These are phyloP conservation scores for Leccinellum luteum DNA, from an alignment of 768 basidiomycete species.

Conservation along the genomic window DNA sequence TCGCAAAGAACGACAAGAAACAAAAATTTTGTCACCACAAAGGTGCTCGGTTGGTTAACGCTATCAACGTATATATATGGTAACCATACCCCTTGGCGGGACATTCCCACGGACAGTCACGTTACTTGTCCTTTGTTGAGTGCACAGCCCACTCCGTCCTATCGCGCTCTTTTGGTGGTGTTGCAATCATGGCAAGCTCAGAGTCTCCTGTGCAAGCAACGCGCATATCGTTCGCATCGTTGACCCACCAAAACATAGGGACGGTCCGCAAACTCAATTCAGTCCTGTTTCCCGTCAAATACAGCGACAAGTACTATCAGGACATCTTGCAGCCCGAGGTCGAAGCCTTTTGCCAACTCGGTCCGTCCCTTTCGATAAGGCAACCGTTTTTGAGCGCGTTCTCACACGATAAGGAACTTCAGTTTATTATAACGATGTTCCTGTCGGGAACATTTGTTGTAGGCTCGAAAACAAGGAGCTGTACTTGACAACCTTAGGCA, in stretches of 20 bases:
- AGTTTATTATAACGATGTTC: slow-evolving; percentile 95
- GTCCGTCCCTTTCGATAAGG: slow-evolving; percentile 46
- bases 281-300: slow-evolving; percentile 86
- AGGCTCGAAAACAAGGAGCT: slow-evolving; percentile 63
- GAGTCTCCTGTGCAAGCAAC: slow-evolving; percentile 17
- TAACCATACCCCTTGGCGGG: not conserved
- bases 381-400: slow-evolving; percentile 12
- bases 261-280: slow-evolving; percentile 60
- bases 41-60: not conserved
- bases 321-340: slow-evolving; percentile 74
- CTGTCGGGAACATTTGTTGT: slow-evolving; percentile 86
- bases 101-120: slow-evolving; percentile 26
- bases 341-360: slow-evolving; percentile 85
- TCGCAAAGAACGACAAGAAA: slow-evolving; percentile 25
- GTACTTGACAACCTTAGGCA: slow-evolving; percentile 91
- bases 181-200: slow-evolving; percentile 22
- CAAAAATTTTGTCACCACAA: slow-evolving; percentile 19
- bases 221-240: slow-evolving; percentile 67
- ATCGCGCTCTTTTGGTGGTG: not conserved
- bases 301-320: slow-evolving; percentile 84
- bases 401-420: slow-evolving; percentile 24
- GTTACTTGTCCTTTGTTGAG: slow-evolving; percentile 9
- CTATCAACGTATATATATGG: not conserved
- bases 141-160: slow-evolving; percentile 15
- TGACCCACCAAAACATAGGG: slow-evolving; percentile 82